Evolutionary conservation across 257 asterid genomes (phyloP).

Genomic region (Jacaranda copaia): DNA sequence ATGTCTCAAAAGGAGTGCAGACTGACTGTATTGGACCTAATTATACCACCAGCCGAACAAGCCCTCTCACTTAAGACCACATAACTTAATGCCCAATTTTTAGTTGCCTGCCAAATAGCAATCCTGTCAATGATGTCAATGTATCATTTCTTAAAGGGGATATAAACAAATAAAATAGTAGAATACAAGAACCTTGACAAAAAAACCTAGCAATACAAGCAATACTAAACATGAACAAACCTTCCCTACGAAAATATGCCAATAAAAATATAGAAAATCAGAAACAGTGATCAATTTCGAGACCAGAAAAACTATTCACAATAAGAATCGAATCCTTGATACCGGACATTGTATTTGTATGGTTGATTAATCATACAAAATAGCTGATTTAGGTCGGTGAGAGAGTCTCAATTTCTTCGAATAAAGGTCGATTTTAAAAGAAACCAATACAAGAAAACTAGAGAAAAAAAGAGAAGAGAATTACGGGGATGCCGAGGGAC

Average conservation of each 20-base stretch:
- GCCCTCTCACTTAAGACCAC: no score
- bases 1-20: no score
- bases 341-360: neutral
- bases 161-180: neutral
- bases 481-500: conserved; percentile 75
- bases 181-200: neutral
- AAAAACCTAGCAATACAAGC: conserved; percentile 5
- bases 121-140: neutral
- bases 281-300: neutral
- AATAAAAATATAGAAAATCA: neutral
- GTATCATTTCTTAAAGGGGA: neutral
- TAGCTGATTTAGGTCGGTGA: neutral
- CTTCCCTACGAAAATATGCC: neutral
- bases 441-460: neutral
- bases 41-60: no score
- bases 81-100: neutral
- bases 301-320: neutral
- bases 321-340: neutral
- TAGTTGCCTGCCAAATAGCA: neutral
- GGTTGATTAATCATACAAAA: neutral
- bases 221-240: neutral
- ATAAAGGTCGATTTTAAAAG: neutral
- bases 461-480: no score
- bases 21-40: no score
- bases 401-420: neutral